These are phyloP conservation scores for Prunus mira DNA, from an alignment of 306 rosid genomes.

Conservation along the genomic window DNA sequence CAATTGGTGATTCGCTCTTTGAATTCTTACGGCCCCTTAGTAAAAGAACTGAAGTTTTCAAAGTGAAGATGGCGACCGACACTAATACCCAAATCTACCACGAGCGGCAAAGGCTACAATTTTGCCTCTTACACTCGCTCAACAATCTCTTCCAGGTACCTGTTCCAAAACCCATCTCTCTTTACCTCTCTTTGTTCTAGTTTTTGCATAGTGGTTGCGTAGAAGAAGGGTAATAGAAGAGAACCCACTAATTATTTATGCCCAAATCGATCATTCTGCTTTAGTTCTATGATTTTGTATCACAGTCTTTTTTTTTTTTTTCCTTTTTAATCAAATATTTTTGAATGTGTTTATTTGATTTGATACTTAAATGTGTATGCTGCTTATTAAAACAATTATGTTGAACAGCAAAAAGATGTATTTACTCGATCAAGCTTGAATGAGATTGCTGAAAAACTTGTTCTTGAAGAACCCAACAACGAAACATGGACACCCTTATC, in stretches of 20 bases:
- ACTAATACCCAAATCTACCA: conserved; percentile 53
- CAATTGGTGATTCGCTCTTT: background rate
- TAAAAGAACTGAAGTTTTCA: conserved; percentile 4
- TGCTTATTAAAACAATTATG: background rate
- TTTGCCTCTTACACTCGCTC: conserved; percentile 77
- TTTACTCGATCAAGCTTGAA: conserved; percentile 62
- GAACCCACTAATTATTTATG: background rate
- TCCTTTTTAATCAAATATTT: background rate
- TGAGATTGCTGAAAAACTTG: conserved; percentile 66
- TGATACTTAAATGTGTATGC: background rate
- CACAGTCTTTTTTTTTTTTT: background rate
- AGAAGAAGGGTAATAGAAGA: background rate
- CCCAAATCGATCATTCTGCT: background rate
- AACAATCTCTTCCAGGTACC: conserved; percentile 91
- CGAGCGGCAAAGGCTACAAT: conserved; percentile 79
- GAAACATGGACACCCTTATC: conserved; percentile 65
- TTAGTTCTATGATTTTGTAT: background rate
- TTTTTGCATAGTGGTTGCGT: background rate
- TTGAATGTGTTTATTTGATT: background rate
- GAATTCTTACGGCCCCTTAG: background rate
- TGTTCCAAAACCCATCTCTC: background rate
- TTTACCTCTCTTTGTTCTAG: background rate
- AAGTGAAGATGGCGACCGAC: conserved; percentile 44
- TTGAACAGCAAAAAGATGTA: conserved; percentile 58
- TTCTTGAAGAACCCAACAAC: conserved; percentile 45